Conservation (phyloP, 1,139 yeast species). For the Taphrina pruni region DNA sequence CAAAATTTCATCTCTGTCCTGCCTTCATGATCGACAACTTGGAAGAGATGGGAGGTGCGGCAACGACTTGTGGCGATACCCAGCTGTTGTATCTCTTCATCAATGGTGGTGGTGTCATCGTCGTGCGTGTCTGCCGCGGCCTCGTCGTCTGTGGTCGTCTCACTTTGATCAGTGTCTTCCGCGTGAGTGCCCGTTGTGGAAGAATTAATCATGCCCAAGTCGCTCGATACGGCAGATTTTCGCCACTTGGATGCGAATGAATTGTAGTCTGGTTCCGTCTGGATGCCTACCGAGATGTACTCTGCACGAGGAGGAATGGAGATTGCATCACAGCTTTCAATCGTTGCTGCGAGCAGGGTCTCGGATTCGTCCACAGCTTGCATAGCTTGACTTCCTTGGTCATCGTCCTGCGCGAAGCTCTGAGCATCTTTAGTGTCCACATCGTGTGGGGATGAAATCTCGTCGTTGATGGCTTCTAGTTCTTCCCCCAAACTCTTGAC, state of each 20-base stretch:
- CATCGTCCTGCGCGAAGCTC: background rate
- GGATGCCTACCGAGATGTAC: background rate
- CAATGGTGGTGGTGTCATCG: background rate
- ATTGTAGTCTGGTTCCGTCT: background rate
- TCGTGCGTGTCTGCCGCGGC: background rate
- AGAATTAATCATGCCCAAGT: background rate
- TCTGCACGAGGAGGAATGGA: background rate
- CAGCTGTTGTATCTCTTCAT: background rate
- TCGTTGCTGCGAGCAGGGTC: background rate
- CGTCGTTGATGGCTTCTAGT: constrained; percentile 3
- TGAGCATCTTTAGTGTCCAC: background rate
- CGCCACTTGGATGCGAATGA: background rate
- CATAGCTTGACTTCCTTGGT: background rate
- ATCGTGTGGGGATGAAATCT: background rate
- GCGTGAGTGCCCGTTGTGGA: background rate
- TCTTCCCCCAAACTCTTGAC: background rate
- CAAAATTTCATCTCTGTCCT: constrained; percentile 5
- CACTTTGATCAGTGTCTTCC: background rate
- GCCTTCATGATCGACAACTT: constrained; percentile 6
- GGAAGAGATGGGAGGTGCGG: constrained; percentile 7
- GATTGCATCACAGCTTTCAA: background rate
- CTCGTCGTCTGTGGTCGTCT: background rate
- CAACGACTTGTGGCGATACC: background rate
- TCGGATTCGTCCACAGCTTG: no score
- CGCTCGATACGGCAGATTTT: background rate